Evolutionary conservation across 257 asterid genomes (phyloP), one percentile per base, ranked within the genome.

Genomic region (Nicotiana undulata): DNA sequence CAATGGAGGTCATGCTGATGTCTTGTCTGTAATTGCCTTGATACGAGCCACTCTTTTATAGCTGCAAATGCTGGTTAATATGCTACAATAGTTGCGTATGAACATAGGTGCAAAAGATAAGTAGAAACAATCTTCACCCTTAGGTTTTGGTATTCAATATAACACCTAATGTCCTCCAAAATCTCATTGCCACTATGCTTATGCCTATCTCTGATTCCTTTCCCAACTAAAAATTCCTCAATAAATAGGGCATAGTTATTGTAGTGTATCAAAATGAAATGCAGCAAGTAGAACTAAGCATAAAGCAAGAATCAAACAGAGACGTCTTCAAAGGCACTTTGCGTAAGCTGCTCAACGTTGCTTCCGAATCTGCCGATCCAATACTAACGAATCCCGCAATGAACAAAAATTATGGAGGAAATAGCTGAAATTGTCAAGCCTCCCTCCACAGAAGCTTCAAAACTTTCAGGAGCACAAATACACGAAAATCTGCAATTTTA

Each of bases 1-100:
- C 81, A 92, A 89, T 53, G 97, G 90, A 75, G 98, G 87, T 76
- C 98, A 97, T 5, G 90, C 91, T 28, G 93, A 85, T 70, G 92
- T 92, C 28, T 26, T 0, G 28, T 26, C 1, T 26, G 28, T 26
- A 26, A 26, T 26, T 26, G 28, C 28, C 28, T 26, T 26, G 1
- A 26, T 26, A 1, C 28, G 28, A 26, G 28, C 28, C 28, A n/a
- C n/a, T 26, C 28, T 26, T 26, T 26, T 26, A 26, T 26, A 26
- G 28, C 1, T 26, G 28, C 28, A 26, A 26, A 26, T 26, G 28
- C 28, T 26, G 28, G 28, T 26, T 26, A 26, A 26, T 26, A 26
- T 26, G 1, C 28, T 26, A 1, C 28, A 26, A 26, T 26, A 26
- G n/a, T n/a, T n/a, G n/a, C n/a, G n/a, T n/a, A n/a, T n/a, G n/a